Conservation (phyloP, 2,329 filamentous ascomycete genomes). For the Venturia oleaginea region DNA sequence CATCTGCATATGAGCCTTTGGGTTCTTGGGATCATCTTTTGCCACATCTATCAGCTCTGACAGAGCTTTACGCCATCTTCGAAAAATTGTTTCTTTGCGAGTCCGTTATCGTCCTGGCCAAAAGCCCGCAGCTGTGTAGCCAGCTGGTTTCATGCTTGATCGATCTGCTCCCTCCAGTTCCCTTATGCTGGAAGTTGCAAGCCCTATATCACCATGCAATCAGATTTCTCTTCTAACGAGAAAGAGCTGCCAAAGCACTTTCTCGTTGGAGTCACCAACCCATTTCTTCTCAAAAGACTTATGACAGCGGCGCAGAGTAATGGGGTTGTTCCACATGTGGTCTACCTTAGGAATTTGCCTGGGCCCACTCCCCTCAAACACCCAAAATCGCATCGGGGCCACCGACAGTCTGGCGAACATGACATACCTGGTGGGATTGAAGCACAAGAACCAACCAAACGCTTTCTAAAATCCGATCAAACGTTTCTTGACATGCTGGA, state of each 20-base stretch:
- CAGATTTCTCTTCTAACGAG: conserved; percentile 14
- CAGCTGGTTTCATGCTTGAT: conserved; percentile 31
- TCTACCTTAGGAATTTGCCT: conserved; percentile 28
- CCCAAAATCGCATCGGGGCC: conserved; percentile 15
- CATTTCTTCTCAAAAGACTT: conserved; percentile 33
- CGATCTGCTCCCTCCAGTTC: conserved; percentile 32
- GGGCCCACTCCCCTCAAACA: conserved; percentile 26
- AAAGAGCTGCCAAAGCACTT: conserved; percentile 25
- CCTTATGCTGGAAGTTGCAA: conserved; percentile 32
- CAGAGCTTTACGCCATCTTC: conserved; percentile 32
- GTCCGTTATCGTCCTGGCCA: conserved; percentile 31
- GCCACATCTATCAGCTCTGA: conserved; percentile 31
- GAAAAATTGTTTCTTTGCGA: conserved; percentile 34
- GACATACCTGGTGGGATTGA: conserved; percentile 34
- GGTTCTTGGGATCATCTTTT: conserved; percentile 31
- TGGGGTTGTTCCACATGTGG: conserved; percentile 24
- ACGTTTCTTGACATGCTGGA: conserved; percentile 27
- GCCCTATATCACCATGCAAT: conserved; percentile 36
- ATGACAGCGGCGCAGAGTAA: conserved; percentile 14
- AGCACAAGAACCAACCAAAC: conserved; percentile 27
- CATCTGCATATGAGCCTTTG: conserved; percentile 32
- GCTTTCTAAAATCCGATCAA: conserved; percentile 30
- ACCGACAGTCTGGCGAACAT: conserved; percentile 19
- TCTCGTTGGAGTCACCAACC: conserved; percentile 33
- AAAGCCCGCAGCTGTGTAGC: conserved; percentile 32